A percentile compares a stretch with the other conserved stretches of the same genome.
These are phyloP conservation scores for Blastocystis hominis DNA, from an alignment of 352 stramenopile species.

Conservation along the genomic window DNA sequence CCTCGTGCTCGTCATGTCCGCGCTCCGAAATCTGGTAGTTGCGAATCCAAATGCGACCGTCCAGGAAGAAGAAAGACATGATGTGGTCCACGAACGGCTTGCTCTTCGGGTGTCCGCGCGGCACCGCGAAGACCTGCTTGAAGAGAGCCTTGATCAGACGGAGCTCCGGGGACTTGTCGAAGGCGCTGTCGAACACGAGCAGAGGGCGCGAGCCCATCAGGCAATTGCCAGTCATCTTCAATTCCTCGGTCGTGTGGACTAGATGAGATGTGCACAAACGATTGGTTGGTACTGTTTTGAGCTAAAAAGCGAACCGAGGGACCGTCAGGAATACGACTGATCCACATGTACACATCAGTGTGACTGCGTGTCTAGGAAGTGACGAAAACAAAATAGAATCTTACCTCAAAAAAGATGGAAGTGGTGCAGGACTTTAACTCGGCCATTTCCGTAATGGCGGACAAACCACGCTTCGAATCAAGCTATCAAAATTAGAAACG, in stretches of 20 bases:
- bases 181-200: constrained; percentile 86
- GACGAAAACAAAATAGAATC: constrained; percentile 73
- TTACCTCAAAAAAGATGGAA: constrained; percentile 43
- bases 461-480: constrained; percentile 80
- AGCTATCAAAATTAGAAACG: constrained; percentile 62
- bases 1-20: constrained; percentile 59
- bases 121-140: constrained; percentile 83
- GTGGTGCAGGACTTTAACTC: constrained; percentile 78
- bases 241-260: constrained; percentile 99
- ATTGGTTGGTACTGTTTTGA: constrained; percentile 74
- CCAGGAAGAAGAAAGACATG: constrained; percentile 87
- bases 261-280: background rate
- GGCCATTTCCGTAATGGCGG: constrained; percentile 92
- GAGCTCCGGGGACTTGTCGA: constrained; percentile 79
- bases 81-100: constrained; percentile 98
- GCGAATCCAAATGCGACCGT: constrained; percentile 90
- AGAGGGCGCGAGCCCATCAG: constrained; percentile 88
- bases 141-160: constrained; percentile 92
- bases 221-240: constrained; percentile 96
- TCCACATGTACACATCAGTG: constrained; percentile 95
- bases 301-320: constrained; percentile 93
- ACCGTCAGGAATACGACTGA: constrained; percentile 83
- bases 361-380: constrained; percentile 76
- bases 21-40: constrained; percentile 89
- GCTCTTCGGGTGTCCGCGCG: constrained; percentile 92